Percentiles rank a stretch among this genome's conserved stretches.
phyloP scores from a whole-genome alignment of 1,284 basidiomycete species.

The Heliocybe sulcata region DNA sequence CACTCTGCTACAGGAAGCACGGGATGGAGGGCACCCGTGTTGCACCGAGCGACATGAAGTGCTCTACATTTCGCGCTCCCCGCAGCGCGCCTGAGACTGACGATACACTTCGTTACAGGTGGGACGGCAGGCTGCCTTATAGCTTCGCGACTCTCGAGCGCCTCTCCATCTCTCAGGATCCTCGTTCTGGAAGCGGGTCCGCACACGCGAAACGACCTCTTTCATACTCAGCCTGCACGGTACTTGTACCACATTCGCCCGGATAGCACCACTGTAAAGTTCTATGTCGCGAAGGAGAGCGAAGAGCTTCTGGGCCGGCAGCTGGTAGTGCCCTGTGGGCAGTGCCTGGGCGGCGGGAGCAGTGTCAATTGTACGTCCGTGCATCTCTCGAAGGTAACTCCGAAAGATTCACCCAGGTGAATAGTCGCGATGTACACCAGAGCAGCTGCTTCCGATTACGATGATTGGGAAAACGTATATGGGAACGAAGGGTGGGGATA shows the following conservation, averaged over 20 bases:
- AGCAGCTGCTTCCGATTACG: constrained; percentile 47
- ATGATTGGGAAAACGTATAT: constrained; percentile 41
- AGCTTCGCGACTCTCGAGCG: constrained; percentile 38
- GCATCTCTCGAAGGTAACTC: neutral
- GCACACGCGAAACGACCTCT: constrained; percentile 30
- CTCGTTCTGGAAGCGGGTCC: constrained; percentile 39
- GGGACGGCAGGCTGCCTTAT: constrained; percentile 39
- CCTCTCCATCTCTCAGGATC: constrained; percentile 35
- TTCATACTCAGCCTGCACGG: constrained; percentile 44
- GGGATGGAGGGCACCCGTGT: constrained; percentile 7
- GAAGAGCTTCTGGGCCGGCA: constrained; percentile 35
- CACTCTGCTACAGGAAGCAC: neutral
- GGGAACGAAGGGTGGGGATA: constrained; percentile 51
- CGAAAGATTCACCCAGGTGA: neutral
- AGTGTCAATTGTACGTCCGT: constrained; percentile 42
- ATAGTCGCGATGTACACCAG: constrained; percentile 48
- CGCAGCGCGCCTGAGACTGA: constrained; percentile 1
- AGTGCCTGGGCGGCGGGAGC: constrained; percentile 53
- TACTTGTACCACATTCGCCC: constrained; percentile 32
- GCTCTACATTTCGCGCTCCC: neutral
- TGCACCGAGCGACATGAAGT: constrained; percentile 6
- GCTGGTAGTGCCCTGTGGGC: constrained; percentile 32
- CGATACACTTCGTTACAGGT: constrained; percentile 22
- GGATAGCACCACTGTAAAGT: constrained; percentile 32
- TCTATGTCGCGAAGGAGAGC: constrained; percentile 33